phyloP scores from a whole-genome alignment of 2,329 filamentous ascomycete species.

The Exophiala oligosperma region DNA sequence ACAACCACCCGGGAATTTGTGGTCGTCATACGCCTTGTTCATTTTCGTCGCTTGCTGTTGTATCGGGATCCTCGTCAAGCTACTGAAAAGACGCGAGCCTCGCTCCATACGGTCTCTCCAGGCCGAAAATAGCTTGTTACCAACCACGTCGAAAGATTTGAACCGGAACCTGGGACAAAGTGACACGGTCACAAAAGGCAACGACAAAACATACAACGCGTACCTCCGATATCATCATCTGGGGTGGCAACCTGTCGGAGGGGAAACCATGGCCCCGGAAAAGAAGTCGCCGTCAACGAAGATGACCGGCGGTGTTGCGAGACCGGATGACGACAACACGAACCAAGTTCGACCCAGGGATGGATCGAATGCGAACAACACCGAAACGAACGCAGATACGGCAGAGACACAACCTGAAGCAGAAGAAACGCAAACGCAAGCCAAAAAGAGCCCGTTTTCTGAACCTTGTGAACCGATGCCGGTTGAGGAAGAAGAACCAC shows the following conservation, averaged over 20 bases:
- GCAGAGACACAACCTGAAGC: not conserved
- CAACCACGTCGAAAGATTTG: not conserved
- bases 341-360: not conserved
- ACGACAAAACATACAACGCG: too few species aligned
- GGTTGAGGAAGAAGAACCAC: not conserved
- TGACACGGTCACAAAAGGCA: not conserved
- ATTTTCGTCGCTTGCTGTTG: slow-evolving; percentile 3
- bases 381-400: not conserved
- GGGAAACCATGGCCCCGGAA: too few species aligned
- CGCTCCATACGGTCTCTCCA: not conserved
- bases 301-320: slow-evolving; percentile 8
- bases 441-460: too few species aligned
- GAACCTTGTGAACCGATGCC: not conserved
- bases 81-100: not conserved
- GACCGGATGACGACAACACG: not conserved
- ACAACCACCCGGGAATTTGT: not conserved
- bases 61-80: not conserved
- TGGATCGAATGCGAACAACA: not conserved
- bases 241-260: too few species aligned
- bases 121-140: not conserved
- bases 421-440: not conserved
- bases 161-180: not conserved
- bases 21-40: slow-evolving; percentile 1
- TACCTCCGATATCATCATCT: not conserved
- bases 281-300: too few species aligned